Evolutionary conservation across 805 yeast species (phyloP), one percentile per base, ranked within the genome.

Genomic region (Ogataea allantospora): DNA sequence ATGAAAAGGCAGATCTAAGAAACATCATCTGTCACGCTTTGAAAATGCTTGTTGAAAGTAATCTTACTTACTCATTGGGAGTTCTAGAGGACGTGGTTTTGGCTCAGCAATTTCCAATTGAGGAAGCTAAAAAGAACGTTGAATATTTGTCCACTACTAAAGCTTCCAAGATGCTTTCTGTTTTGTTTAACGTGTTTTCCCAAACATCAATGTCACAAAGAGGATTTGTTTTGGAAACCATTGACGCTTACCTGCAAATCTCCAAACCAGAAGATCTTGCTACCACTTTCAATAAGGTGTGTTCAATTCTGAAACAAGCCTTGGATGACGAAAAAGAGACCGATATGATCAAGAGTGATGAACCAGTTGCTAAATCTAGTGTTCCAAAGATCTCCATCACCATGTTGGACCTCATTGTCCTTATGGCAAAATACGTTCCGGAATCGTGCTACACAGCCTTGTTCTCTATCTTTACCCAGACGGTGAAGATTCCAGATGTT

Each of bases 141-240:
- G 73, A 75, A 44, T 86, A 77, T 51, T 66, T 91, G 41, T 66
- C 86, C 0, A 38, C 76, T 0, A 81, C 77, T 46, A 57, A 53
- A 21, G 78, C 95, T 5, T 63, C 85, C 4, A 89, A 93, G 48
- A 57, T 93, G 33, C 68, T 93, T 35, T 83, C 95, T 9, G 96
- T 88, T 14, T 67, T 93, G 34, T 87, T 91, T 70, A 93, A 93
- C 54, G 95, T 93, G 12, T 93, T 85, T 63, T 78, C 91, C n/a
- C 89, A 88, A 50, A 88, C 97, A 8, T 65, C 77, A 30, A 83
- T 93, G 25, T 93, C 86, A 37, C 75, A 88, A 11, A 78, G 98
- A 61, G 85, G 87, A 9, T 88, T 73, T 59, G 78, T 93, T 34
- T 71, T 88, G 42, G 97, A 91, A 45, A 80, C 96, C 7, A 86